Conservation (phyloP, 768 basidiomycete species). For the Phylloporus scabripes region DNA sequence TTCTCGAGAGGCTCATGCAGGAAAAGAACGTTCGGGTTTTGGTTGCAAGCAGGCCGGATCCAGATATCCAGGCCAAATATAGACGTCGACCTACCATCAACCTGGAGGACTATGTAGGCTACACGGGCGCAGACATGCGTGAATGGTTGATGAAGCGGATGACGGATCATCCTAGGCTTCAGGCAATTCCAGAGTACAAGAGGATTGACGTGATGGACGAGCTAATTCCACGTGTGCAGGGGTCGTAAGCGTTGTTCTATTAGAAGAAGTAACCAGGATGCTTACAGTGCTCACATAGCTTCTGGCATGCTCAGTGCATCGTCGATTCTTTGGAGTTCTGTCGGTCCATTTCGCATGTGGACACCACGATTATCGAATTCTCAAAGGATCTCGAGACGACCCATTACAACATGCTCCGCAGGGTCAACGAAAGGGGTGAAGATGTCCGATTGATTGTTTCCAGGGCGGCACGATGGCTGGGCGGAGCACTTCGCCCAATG, state of each 20-base stretch:
- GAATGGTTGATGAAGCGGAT: constrained; percentile 24
- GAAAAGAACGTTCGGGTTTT: constrained; percentile 23
- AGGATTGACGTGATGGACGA: constrained; percentile 19
- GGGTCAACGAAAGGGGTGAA: constrained; percentile 18
- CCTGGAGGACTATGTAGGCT: constrained; percentile 20
- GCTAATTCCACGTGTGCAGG: constrained; percentile 7
- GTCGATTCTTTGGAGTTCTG: constrained; percentile 24
- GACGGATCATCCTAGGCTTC: constrained; percentile 20
- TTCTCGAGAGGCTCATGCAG: constrained; percentile 20
- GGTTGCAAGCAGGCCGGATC: constrained; percentile 21
- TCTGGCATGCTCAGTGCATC: constrained; percentile 27
- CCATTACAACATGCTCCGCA: constrained; percentile 18
- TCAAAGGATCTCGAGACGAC: constrained; percentile 20
- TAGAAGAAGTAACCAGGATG: not conserved
- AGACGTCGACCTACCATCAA: constrained; percentile 15
- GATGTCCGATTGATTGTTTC: constrained; percentile 23
- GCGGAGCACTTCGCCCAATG: constrained; percentile 24
- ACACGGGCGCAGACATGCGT: constrained; percentile 19
- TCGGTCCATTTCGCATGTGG: constrained; percentile 22
- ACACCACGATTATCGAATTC: constrained; percentile 13
- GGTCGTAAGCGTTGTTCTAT: constrained; percentile 16
- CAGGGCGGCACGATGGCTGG: constrained; percentile 21
- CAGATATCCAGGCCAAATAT: constrained; percentile 15
- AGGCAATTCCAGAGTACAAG: constrained; percentile 18
- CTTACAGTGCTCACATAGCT: constrained; percentile 11